A percentile compares a stretch with the other conserved stretches of the same genome.
phyloP scores from a whole-genome alignment of 2,329 filamentous ascomycete species.

The Verticillium alfalfae region DNA sequence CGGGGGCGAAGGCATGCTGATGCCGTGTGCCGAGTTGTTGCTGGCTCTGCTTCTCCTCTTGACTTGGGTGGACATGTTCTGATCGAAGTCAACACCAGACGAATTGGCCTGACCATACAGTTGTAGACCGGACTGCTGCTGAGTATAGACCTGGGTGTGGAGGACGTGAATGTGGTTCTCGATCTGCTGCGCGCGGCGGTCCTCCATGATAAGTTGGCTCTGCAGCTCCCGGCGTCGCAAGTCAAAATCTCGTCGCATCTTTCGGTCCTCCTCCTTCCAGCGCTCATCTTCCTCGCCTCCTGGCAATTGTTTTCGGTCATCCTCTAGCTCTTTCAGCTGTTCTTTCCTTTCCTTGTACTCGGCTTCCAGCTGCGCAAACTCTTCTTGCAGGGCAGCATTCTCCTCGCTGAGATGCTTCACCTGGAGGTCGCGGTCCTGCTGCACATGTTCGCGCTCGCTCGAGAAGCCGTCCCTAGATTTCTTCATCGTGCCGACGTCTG shows the following conservation, averaged over 20 bases:
- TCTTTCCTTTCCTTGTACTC: constrained; percentile 56
- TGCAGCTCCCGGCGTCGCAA: constrained; percentile 48
- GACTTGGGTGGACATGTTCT: constrained; percentile 30
- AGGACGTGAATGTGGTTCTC: constrained; percentile 40
- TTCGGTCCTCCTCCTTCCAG: constrained; percentile 45
- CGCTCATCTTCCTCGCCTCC: constrained; percentile 57
- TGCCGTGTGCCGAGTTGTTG: constrained; percentile 35
- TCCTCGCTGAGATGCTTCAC: constrained; percentile 46
- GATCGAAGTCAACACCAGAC: constrained; percentile 42
- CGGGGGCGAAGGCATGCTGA: not conserved
- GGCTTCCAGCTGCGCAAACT: constrained; percentile 60
- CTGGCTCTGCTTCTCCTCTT: constrained; percentile 44
- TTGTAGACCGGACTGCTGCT: constrained; percentile 33
- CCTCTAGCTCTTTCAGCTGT: constrained; percentile 69
- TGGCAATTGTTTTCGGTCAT: constrained; percentile 58
- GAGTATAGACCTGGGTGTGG: constrained; percentile 37
- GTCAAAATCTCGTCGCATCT: constrained; percentile 52
- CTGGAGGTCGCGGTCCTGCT: constrained; percentile 45
- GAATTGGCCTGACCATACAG: constrained; percentile 41
- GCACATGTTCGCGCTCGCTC: constrained; percentile 44
- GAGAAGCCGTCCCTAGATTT: constrained; percentile 49
- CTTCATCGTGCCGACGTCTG: constrained; percentile 54
- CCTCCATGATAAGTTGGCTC: constrained; percentile 39
- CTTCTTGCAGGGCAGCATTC: constrained; percentile 58
- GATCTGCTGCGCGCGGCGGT: constrained; percentile 38